phyloP scores from a whole-genome alignment of 345 rosid species.

The Psidium friedrichsthalianum region DNA sequence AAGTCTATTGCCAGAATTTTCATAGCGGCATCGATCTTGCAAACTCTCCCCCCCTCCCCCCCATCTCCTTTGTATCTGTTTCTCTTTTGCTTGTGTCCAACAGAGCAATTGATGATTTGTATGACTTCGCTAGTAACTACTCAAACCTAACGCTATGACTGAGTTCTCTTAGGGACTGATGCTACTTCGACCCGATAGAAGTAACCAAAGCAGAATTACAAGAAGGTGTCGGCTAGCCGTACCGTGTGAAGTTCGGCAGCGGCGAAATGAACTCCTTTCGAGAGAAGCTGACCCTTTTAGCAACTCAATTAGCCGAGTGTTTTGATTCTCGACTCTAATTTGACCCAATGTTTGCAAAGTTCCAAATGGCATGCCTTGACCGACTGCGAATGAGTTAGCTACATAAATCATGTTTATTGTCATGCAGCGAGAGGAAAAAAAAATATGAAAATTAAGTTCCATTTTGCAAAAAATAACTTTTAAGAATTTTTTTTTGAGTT shows the following conservation, averaged over 20 bases:
- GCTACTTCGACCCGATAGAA: neutral
- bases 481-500: too few relatives aligned
- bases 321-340: neutral
- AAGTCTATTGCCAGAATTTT: neutral
- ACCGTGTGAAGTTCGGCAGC: neutral
- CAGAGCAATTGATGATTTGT: neutral
- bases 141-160: neutral
- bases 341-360: neutral
- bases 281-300: neutral
- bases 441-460: too few relatives aligned
- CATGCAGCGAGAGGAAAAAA: neutral
- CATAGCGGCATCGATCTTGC: neutral
- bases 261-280: neutral
- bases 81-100: neutral
- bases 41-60: neutral
- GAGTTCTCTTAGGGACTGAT: neutral
- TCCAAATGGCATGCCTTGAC: neutral
- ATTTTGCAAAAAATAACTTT: too few relatives aligned
- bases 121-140: neutral
- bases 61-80: neutral
- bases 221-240: neutral
- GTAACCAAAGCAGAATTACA: neutral
- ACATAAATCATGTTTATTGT: neutral
- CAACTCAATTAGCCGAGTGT: neutral
- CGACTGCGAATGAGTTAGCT: neutral